Conservation (phyloP, 768 basidiomycete genomes). For the Mycena vulgaris region DNA sequence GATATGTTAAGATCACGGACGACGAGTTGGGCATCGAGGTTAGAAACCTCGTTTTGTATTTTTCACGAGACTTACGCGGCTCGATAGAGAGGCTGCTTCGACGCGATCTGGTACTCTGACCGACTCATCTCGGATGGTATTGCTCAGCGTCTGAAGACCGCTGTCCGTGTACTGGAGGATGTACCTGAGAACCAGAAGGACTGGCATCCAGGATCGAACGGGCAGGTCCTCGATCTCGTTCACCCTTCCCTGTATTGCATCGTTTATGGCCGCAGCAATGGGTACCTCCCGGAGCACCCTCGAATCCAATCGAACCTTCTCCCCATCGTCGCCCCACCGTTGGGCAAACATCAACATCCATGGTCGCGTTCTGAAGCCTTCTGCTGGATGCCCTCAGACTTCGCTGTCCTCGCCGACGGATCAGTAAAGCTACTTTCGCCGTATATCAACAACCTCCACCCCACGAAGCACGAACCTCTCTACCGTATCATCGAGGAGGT, state of each 20-base stretch:
- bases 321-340: not conserved
- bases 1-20: constrained; percentile 30
- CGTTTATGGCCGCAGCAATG: constrained; percentile 40
- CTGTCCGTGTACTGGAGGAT: constrained; percentile 37
- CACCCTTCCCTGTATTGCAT: too few relatives aligned
- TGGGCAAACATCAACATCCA: not conserved
- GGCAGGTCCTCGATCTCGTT: too few relatives aligned
- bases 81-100: constrained; percentile 35
- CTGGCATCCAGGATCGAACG: constrained; percentile 52
- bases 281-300: not conserved
- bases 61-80: constrained; percentile 33
- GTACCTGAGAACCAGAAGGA: constrained; percentile 39
- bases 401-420: constrained; percentile 18
- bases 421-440: constrained; percentile 26
- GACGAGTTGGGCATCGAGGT: constrained; percentile 31
- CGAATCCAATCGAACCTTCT: not conserved
- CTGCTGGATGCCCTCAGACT: constrained; percentile 31
- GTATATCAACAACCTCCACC: constrained; percentile 34
- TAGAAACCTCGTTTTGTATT: not conserved
- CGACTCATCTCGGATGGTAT: constrained; percentile 33
- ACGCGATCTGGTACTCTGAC: too few relatives aligned
- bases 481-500: constrained; percentile 26
- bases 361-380: constrained; percentile 11
- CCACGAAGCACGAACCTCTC: constrained; percentile 8
- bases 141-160: constrained; percentile 18